Evolutionary conservation across 257 asterid genomes (phyloP), one percentile per base, ranked within the genome.

Genomic region (Catharanthus roseus): DNA sequence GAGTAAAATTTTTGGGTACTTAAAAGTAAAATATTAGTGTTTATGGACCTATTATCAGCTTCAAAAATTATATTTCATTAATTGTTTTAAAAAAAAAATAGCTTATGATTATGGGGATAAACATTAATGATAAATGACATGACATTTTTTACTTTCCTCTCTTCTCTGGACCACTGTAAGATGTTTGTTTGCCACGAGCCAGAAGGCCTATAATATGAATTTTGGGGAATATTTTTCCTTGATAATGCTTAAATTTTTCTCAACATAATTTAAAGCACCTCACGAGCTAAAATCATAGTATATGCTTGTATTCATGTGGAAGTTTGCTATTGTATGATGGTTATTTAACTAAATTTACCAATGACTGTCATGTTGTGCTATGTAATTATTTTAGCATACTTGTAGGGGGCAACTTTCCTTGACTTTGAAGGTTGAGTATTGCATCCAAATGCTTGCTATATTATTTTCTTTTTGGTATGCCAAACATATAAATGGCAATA

Each of bases 401-500:
- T 86, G 82, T 82, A 95, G 99, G 91, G 98, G 98, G 67, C 76
- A 50, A 79, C 88, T 65, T 91, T 86, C 82, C 82, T 91, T 88
- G 99, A 95, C 82, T 86, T 86, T 68, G 98, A 95, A 85, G 99
- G 99, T 47, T 84, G 92, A 66, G 86, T 91, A 18, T 64, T 47
- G 83, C 93, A 95, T 76, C 67, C 96, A 31, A 73, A 87, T 54
- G 86, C 96, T n/a, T n/a, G n/a, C n/a, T n/a, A n/a, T n/a, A n/a
- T n/a, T n/a, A n/a, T n/a, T n/a, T n/a, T n/a, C n/a, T n/a, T n/a
- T n/a, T n/a, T n/a, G n/a, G n/a, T n/a, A n/a, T n/a, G n/a, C n/a
- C n/a, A n/a, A n/a, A n/a, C n/a, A n/a, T n/a, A n/a, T n/a, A n/a
- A n/a, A n/a, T n/a, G n/a, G n/a, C n/a, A n/a, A n/a, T n/a, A n/a